Evolutionary conservation across 441 rosid species (phyloP).

Genomic region (Melastoma candidum): DNA sequence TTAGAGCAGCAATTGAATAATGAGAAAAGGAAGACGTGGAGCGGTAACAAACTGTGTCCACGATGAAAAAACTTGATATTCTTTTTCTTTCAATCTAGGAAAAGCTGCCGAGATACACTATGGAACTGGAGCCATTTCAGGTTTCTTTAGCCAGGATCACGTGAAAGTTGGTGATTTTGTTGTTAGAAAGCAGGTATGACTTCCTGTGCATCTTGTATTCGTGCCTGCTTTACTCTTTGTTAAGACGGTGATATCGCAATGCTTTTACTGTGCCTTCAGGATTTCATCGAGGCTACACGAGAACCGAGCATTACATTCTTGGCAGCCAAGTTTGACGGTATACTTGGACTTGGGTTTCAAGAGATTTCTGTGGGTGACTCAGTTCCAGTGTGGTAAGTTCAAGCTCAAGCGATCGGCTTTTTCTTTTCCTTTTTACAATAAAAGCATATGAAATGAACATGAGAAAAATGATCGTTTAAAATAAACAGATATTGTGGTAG

Average conservation of each 20-base stretch:
- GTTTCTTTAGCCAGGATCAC: constrained; percentile 50
- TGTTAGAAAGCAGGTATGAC: constrained; percentile 47
- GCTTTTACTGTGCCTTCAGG: constrained; percentile 21
- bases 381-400: constrained; percentile 46
- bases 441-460: no score
- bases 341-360: constrained; percentile 63
- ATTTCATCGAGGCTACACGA: constrained; percentile 63
- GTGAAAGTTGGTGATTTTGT: constrained; percentile 49
- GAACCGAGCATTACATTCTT: constrained; percentile 61
- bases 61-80: neutral
- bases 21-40: no score
- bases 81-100: constrained; percentile 24
- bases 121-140: constrained; percentile 62
- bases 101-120: constrained; percentile 54
- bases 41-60: neutral
- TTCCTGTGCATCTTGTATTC: neutral
- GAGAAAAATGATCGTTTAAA: neutral
- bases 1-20: no score
- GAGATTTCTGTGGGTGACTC: constrained; percentile 59
- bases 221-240: neutral
- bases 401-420: neutral
- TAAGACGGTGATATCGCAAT: neutral
- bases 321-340: constrained; percentile 63
- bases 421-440: neutral
- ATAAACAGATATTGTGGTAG: neutral